Base-by-base conservation (phyloP, 169 alveolate species). In the Plasmodium yoelii region DNA sequence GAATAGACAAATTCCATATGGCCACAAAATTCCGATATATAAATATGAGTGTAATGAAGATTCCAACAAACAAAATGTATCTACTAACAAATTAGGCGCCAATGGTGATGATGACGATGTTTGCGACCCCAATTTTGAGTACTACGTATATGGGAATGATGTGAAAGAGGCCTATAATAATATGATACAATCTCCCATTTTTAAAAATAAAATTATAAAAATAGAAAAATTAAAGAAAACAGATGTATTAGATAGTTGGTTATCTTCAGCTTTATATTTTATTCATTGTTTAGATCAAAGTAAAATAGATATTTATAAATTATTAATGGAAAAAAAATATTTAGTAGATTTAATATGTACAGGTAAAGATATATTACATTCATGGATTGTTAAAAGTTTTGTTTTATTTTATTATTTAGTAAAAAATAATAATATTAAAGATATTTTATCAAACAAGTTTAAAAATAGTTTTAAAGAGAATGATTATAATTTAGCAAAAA, bases 221-320 rank as follows among this genome's bases (percentile, higher is more conserved):
- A 61, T 53, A 22, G 88, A 75, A 67, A 3, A 22, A n/a, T 39
- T 75, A 63, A 60, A 75, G 49, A 7, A 44, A 44, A 70, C 56
- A 44, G 88, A 75, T 39, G 74, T 75, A 4, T 24, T 75, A 28
- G 88, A 75, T 42, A 75, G 63, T 22, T 75, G 88, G 88, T 75
- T 75, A 26, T 75, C 88, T 19, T 75, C 88, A 8, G 61, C 47
- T 18, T 56, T 75, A 19, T 75, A 75, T 55, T 53, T 55, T 8
- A n/a, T 75, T 10, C 74, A 75, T 55, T 75, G 88, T 22, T 47
- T 75, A 10, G 18, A 63, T 15, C 24, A 63, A 55, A 28, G 46
- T 34, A 42, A 42, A 42, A 42, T 75, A 19, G 75, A 75, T 49
- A 8, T 75, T 53, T 39, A 22, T 9, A 26, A 47, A 13, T 49